Evolutionary conservation across 2,329 filamentous ascomycete species (phyloP).

Genomic region (Colletotrichum lindemuthianum): DNA sequence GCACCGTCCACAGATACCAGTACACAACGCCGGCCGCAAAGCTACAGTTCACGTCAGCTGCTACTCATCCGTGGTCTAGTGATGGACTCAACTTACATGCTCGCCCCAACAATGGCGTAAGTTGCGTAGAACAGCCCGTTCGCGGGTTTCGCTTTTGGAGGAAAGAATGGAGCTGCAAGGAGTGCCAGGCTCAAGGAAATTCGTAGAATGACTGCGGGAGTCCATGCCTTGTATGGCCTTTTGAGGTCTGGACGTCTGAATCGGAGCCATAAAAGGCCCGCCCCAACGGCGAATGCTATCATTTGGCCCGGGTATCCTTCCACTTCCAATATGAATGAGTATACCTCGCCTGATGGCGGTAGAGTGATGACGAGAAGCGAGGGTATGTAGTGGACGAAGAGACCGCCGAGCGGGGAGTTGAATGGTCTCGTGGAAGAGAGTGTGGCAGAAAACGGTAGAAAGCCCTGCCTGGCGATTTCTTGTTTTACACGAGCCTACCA

Average conservation of each 20-base stretch:
- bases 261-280: constrained; percentile 70
- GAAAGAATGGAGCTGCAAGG: constrained; percentile 70
- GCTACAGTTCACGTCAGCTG: constrained; percentile 47
- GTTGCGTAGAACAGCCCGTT: constrained; percentile 63
- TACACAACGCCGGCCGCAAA: constrained; percentile 69
- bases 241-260: constrained; percentile 66
- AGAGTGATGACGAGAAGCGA: constrained; percentile 73
- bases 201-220: constrained; percentile 65
- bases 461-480: constrained; percentile 76
- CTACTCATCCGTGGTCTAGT: background rate
- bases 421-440: constrained; percentile 75
- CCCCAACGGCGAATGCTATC: constrained; percentile 64
- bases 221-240: constrained; percentile 74
- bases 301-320: constrained; percentile 75
- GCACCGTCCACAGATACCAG: constrained; percentile 74
- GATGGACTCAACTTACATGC: constrained; percentile 56
- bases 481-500: constrained; percentile 73
- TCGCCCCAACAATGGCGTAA: constrained; percentile 62
- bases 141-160: constrained; percentile 58
- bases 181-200: constrained; percentile 64
- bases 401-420: constrained; percentile 72
- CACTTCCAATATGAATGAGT: constrained; percentile 78
- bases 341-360: constrained; percentile 72
- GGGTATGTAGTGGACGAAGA: constrained; percentile 75
- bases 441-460: constrained; percentile 70